Percentiles rank a stretch among this genome's conserved stretches.
phyloP scores from a whole-genome alignment of 2,329 filamentous ascomycete genomes.

The Aspergillus hortae region DNA sequence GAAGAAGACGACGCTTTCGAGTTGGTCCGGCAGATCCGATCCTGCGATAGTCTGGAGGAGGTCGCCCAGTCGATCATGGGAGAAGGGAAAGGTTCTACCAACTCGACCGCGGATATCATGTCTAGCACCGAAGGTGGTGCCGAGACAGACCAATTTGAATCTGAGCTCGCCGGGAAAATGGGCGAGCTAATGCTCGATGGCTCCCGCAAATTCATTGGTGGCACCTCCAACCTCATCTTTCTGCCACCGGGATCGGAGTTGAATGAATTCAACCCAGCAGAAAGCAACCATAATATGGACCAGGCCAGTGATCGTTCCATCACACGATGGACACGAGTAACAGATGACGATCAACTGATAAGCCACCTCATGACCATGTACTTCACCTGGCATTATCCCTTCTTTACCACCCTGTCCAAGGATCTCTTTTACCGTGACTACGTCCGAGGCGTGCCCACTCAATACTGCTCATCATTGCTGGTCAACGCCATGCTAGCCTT shows the following conservation, averaged over 20 bases:
- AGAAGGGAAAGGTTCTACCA: slow-evolving; percentile 47
- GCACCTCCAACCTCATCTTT: slow-evolving; percentile 90
- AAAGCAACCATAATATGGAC: slow-evolving; percentile 46
- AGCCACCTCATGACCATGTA: slow-evolving; percentile 94
- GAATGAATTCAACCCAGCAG: slow-evolving; percentile 34
- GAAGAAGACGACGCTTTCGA: slow-evolving; percentile 79
- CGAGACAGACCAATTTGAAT: slow-evolving; percentile 58
- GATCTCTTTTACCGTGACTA: slow-evolving; percentile 85
- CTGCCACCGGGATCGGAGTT: slow-evolving; percentile 54
- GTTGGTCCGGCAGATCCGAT: slow-evolving; percentile 81
- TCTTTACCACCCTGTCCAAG: slow-evolving; percentile 88
- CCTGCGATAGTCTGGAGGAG: slow-evolving; percentile 70
- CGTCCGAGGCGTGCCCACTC: slow-evolving; percentile 62
- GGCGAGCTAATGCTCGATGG: slow-evolving; percentile 85
- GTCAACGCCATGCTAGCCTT: slow-evolving; percentile 93
- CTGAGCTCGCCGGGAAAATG: slow-evolving; percentile 87
- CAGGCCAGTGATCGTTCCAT: slow-evolving; percentile 63
- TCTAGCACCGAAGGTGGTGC: slow-evolving; percentile 36
- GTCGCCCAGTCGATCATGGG: slow-evolving; percentile 59
- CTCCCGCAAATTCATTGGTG: slow-evolving; percentile 84
- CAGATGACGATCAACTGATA: slow-evolving; percentile 72
- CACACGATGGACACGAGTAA: slow-evolving; percentile 84
- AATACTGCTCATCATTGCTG: slow-evolving; percentile 82
- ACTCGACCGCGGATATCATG: slow-evolving; percentile 35
- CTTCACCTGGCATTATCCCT: slow-evolving; percentile 96